These are phyloP conservation scores for Nepenthes mirabilis DNA, from an alignment of 148 eudicot species.

Conservation along the genomic window DNA sequence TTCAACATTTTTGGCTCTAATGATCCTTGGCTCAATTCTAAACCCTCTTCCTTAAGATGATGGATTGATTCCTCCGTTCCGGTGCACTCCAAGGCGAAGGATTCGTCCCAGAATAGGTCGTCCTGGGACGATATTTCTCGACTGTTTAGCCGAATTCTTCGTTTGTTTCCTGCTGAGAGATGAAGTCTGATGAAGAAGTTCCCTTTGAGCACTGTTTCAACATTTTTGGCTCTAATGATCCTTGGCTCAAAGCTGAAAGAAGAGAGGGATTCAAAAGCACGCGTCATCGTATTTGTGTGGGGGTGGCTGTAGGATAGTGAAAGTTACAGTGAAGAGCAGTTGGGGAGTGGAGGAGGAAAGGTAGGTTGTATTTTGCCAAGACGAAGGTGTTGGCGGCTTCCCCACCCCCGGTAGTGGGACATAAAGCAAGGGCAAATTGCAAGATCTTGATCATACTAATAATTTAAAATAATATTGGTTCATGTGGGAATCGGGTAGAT, in stretches of 20 bases:
- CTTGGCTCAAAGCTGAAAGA: slow-evolving; percentile 27
- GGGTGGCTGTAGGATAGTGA: no score
- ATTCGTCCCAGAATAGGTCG: slow-evolving; percentile 24
- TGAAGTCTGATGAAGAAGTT: slow-evolving; percentile 41
- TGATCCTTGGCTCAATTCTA: slow-evolving; percentile 30
- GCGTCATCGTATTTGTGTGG: slow-evolving; percentile 1
- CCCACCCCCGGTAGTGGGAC: no score
- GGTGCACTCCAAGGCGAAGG: slow-evolving; percentile 37
- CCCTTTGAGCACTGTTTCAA: slow-evolving; percentile 10
- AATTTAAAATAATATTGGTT: no score
- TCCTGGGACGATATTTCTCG: slow-evolving; percentile 25
- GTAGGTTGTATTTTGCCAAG: no score
- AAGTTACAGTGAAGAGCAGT: no score
- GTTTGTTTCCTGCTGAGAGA: slow-evolving; percentile 29
- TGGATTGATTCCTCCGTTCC: slow-evolving; percentile 24
- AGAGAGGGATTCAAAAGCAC: slow-evolving; percentile 8
- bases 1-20: slow-evolving; percentile 34
- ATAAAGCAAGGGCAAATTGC: no score
- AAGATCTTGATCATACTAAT: no score
- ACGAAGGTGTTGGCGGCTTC: no score
- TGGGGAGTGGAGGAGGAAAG: no score
- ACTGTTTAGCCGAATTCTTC: slow-evolving; percentile 33
- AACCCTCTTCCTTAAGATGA: slow-evolving; percentile 13
- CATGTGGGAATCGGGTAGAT: no score
- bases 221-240: slow-evolving; percentile 40